These are phyloP conservation scores for Diaporthe longicolla DNA, from an alignment of 2,329 filamentous ascomycete genomes.

Conservation along the genomic window DNA sequence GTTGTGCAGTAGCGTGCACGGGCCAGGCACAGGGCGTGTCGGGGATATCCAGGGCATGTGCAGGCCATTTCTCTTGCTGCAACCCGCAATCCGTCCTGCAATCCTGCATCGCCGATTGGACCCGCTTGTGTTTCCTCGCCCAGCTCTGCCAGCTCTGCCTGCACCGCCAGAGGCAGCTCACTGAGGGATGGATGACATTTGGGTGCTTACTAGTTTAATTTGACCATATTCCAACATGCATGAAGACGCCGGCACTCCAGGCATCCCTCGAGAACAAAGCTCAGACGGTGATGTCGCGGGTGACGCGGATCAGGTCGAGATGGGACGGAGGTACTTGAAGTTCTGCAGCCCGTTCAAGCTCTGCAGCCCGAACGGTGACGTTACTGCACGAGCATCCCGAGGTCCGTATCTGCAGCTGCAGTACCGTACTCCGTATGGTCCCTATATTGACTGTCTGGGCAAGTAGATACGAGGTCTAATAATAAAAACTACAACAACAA, in stretches of 20 bases:
- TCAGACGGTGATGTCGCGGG: slow-evolving; percentile 33
- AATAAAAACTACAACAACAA: background rate
- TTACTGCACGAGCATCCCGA: background rate
- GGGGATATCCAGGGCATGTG: slow-evolving; percentile 8
- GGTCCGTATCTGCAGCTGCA: background rate
- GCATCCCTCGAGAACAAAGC: slow-evolving; percentile 1
- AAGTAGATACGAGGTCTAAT: slow-evolving; percentile 4
- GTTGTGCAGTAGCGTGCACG: slow-evolving; percentile 35
- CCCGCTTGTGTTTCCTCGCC: background rate
- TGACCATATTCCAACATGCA: background rate
- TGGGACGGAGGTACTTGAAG: background rate
- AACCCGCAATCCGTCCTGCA: slow-evolving; percentile 12
- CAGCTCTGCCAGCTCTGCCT: background rate
- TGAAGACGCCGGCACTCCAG: background rate
- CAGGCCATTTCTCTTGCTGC: background rate
- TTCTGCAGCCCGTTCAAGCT: background rate
- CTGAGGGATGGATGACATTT: background rate
- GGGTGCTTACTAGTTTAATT: slow-evolving; percentile 26
- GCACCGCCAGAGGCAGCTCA: background rate
- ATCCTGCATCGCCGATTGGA: slow-evolving; percentile 22
- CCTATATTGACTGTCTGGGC: too few species aligned
- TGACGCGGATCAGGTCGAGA: slow-evolving; percentile 14
- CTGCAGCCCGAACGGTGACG: background rate
- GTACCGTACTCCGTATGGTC: too few species aligned
- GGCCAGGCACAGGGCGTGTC: slow-evolving; percentile 18